A percentile compares a stretch with the other conserved stretches of the same genome.
Evolutionary conservation across 352 stramenopile genomes (phyloP).

Genomic region (Ophiocytium majus): DNA sequence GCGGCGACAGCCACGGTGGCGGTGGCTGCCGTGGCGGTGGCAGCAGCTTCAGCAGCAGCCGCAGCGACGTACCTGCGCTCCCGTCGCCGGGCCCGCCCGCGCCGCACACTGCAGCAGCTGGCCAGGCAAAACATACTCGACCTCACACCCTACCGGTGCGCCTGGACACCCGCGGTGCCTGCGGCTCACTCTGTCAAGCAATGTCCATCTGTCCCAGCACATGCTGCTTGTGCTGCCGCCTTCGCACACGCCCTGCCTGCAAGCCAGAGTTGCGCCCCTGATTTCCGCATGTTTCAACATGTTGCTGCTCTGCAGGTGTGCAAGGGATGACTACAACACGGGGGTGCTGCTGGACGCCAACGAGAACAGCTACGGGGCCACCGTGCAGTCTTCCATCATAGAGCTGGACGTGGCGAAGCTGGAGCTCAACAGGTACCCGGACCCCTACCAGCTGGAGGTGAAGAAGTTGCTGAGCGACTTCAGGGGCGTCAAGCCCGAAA

Average conservation of each 20-base stretch:
- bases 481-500: slow-evolving; percentile 69
- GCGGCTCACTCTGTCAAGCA: no score
- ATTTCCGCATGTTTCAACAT: no score
- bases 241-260: no score
- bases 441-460: slow-evolving; percentile 83
- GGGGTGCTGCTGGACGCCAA: slow-evolving; percentile 95
- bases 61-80: no score
- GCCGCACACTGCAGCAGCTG: slow-evolving; percentile 61
- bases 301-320: no score
- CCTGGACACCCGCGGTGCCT: no score
- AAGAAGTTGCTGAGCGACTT: slow-evolving; percentile 81
- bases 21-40: not conserved
- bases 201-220: no score
- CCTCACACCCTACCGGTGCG: slow-evolving; percentile 92
- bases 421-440: slow-evolving; percentile 89
- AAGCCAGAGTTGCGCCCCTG: no score
- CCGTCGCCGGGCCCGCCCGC: no score
- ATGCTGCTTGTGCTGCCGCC: no score
- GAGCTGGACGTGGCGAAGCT: slow-evolving; percentile 61
- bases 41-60: not conserved
- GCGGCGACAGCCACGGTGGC: not conserved
- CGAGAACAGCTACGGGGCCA: slow-evolving; percentile 89
- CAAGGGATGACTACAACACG: slow-evolving; percentile 71
- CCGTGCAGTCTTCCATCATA: not conserved
- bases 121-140: slow-evolving; percentile 93